phyloP scores from a whole-genome alignment of 371 early-diverging fungal genomes.

The Mucor racemosus region DNA sequence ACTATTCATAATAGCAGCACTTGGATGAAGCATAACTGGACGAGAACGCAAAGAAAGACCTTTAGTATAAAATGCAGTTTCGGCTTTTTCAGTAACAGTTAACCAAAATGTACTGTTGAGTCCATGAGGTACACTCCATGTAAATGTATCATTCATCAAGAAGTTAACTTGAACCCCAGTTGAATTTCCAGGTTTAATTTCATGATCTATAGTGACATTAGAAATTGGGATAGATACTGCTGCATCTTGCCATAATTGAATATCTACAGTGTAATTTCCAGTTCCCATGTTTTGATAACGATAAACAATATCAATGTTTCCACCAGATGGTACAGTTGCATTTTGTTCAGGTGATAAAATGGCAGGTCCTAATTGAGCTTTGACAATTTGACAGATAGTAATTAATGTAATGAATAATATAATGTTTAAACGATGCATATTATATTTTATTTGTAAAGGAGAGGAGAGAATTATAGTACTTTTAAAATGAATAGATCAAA shows the following conservation, averaged over 20 bases:
- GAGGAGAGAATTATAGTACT: neutral
- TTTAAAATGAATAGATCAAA: neutral
- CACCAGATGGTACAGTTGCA: constrained; percentile 26
- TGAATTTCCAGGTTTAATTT: constrained; percentile 31
- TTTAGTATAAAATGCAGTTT: constrained; percentile 12
- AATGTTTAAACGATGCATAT: neutral
- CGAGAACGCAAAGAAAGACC: constrained; percentile 25
- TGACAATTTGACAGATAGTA: neutral
- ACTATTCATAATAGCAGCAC: constrained; percentile 15
- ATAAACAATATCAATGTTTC: constrained; percentile 30
- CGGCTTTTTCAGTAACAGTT: constrained; percentile 24
- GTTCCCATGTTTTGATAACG: constrained; percentile 33
- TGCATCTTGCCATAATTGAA: constrained; percentile 33
- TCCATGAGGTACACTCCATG: constrained; percentile 35
- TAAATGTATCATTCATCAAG: constrained; percentile 26
- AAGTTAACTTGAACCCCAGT: constrained; percentile 23
- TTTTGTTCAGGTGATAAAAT: constrained; percentile 30
- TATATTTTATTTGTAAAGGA: neutral
- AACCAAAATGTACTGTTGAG: constrained; percentile 34
- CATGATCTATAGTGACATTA: constrained; percentile 22
- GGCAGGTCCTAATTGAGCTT: constrained; percentile 32
- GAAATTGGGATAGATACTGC: constrained; percentile 21
- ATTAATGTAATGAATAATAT: neutral
- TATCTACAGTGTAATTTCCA: constrained; percentile 36
- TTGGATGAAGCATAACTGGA: constrained; percentile 34